phyloP scores from a whole-genome alignment of 192 early-diverging fungal genomes.

The Chytriomyces hyalinus region DNA sequence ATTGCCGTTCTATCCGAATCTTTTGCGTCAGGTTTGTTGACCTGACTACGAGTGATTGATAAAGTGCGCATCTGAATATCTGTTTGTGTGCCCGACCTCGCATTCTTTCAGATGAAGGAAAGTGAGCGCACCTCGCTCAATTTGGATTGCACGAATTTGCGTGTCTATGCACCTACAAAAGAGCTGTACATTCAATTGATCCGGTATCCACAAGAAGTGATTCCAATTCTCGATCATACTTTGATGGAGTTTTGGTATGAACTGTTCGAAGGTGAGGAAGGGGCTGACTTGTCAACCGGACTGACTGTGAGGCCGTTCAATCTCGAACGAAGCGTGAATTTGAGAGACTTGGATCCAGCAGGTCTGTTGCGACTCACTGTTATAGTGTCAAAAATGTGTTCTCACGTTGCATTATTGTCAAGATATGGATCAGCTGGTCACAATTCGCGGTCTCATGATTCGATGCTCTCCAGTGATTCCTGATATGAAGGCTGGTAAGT shows the following conservation, averaged over 20 bases:
- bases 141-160: slow-evolving; percentile 85
- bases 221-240: slow-evolving; percentile 91
- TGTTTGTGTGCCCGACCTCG: neutral
- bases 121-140: slow-evolving; percentile 76
- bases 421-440: slow-evolving; percentile 97
- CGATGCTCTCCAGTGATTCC: slow-evolving; percentile 91
- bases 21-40: slow-evolving; percentile 61
- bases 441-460: slow-evolving; percentile 92
- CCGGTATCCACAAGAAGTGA: slow-evolving; percentile 94
- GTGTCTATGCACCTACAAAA: slow-evolving; percentile 65
- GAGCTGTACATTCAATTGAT: slow-evolving; percentile 85
- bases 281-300: slow-evolving; percentile 62
- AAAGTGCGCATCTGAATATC: slow-evolving; percentile 1
- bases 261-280: slow-evolving; percentile 68
- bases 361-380: slow-evolving; percentile 46
- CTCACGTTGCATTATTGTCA: slow-evolving; percentile 7
- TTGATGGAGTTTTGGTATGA: slow-evolving; percentile 76
- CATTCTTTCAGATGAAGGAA: slow-evolving; percentile 66
- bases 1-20: slow-evolving; percentile 76
- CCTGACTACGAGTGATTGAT: neutral
- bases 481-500: slow-evolving; percentile 81
- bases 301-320: slow-evolving; percentile 86
- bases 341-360: slow-evolving; percentile 92
- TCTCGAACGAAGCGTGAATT: slow-evolving; percentile 74
- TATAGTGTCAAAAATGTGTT: neutral